Evolutionary conservation across 2,329 filamentous ascomycete species (phyloP).

Genomic region (Beauveria sp.): DNA sequence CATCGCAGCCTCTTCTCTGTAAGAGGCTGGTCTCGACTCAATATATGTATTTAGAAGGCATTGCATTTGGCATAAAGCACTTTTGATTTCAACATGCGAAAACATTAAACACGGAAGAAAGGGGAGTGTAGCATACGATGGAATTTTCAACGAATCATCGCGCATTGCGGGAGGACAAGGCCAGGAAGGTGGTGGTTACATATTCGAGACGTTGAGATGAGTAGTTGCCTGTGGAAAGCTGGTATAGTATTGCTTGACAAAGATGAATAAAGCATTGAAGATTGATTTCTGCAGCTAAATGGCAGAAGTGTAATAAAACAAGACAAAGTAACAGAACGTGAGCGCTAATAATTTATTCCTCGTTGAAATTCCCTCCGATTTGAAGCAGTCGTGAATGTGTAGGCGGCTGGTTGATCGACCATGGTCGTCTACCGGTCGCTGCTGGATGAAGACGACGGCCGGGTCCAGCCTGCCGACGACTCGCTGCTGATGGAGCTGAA

Average conservation of each 20-base stretch:
- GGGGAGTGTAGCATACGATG: not conserved
- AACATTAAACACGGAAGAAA: not conserved
- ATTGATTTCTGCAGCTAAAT: not conserved
- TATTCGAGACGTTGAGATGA: not conserved
- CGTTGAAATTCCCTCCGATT: not conserved
- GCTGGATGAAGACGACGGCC: slow-evolving; percentile 28
- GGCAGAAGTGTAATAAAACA: not conserved
- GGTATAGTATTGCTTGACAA: not conserved
- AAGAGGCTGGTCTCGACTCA: slow-evolving; percentile 12
- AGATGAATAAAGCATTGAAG: not conserved
- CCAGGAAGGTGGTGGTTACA: not conserved
- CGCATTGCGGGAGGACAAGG: not conserved
- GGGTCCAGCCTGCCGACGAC: slow-evolving; percentile 15
- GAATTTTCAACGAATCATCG: not conserved
- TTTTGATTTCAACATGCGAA: slow-evolving; percentile 10
- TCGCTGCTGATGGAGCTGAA: slow-evolving; percentile 7
- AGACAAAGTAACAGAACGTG: not conserved
- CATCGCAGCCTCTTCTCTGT: slow-evolving; percentile 31
- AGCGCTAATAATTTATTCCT: not conserved
- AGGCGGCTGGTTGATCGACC: not conserved
- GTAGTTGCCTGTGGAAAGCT: not conserved
- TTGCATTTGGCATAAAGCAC: slow-evolving; percentile 5
- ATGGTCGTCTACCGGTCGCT: slow-evolving; percentile 15
- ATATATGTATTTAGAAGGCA: not conserved
- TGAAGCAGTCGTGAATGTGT: not conserved